These are phyloP conservation scores for Golubevia pallescens DNA, from an alignment of 1,284 basidiomycete species.

Conservation along the genomic window DNA sequence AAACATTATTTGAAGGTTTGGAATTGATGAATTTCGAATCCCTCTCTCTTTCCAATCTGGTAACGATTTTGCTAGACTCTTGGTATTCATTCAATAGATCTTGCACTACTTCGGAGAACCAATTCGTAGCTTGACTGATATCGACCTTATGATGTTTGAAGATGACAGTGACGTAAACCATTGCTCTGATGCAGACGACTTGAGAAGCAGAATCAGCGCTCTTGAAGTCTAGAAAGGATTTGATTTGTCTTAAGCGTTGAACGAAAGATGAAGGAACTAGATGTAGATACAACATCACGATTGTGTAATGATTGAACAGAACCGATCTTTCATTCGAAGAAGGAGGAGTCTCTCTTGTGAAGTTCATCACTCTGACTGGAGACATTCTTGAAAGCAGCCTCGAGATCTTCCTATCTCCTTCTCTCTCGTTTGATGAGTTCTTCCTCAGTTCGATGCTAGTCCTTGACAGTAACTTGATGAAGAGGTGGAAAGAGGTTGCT, in stretches of 20 bases:
- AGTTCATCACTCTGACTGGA: conserved; percentile 74
- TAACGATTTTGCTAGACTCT: conserved; percentile 36
- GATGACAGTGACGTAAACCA: conserved; percentile 77
- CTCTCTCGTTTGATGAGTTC: conserved; percentile 13
- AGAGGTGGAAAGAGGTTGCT: conserved; percentile 80
- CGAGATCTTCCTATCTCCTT: conserved; percentile 68
- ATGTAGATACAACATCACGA: conserved; percentile 77
- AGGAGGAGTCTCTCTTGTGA: conserved; percentile 40
- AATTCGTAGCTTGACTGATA: conserved; percentile 71
- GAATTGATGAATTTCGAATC: conserved; percentile 2
- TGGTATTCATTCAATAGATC: conserved; percentile 72
- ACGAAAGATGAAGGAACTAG: conserved; percentile 72
- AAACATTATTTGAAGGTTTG: conserved; percentile 20
- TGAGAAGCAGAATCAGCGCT: conserved; percentile 76
- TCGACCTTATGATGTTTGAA: conserved; percentile 72
- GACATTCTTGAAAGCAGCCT: conserved; percentile 80
- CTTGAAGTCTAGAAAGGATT: conserved; percentile 74
- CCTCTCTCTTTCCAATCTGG: conserved; percentile 10
- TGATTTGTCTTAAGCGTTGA: conserved; percentile 72
- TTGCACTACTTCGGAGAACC: conserved; percentile 74
- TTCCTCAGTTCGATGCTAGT: conserved; percentile 66
- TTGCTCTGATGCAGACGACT: conserved; percentile 76
- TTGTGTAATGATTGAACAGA: conserved; percentile 84
- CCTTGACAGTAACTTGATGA: conserved; percentile 77
- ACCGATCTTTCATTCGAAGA: conserved; percentile 75